Conservation (phyloP, 2,329 filamentous ascomycete genomes). For the Penicillium psychrosexuale region DNA sequence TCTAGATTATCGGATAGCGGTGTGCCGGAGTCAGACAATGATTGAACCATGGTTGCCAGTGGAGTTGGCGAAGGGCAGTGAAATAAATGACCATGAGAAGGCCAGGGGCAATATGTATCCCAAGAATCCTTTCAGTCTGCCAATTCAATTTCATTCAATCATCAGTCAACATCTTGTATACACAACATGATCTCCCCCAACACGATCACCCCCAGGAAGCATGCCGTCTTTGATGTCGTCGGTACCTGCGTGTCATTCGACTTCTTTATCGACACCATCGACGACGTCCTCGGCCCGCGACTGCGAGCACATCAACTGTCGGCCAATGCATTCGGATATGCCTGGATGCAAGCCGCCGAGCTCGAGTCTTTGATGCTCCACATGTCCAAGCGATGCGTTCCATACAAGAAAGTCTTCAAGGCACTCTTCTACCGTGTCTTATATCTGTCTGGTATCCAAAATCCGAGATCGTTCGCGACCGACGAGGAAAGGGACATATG, state of each 20-base stretch:
- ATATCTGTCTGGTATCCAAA: slow-evolving; percentile 39
- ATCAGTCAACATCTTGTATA: neutral
- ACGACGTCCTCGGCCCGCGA: slow-evolving; percentile 36
- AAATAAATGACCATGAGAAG: neutral
- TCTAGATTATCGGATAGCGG: neutral
- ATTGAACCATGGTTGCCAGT: neutral
- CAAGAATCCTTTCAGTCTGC: neutral
- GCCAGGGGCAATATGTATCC: neutral
- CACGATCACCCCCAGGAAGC: slow-evolving; percentile 27
- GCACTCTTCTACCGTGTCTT: slow-evolving; percentile 47
- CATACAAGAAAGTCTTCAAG: slow-evolving; percentile 41
- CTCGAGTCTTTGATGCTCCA: slow-evolving; percentile 48
- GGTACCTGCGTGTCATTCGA: slow-evolving; percentile 48
- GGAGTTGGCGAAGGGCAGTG: neutral
- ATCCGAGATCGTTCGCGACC: slow-evolving; percentile 40
- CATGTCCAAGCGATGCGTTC: slow-evolving; percentile 41
- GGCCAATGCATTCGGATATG: slow-evolving; percentile 41
- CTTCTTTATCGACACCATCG: slow-evolving; percentile 41
- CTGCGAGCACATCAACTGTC: slow-evolving; percentile 36
- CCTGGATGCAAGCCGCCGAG: slow-evolving; percentile 46
- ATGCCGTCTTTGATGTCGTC: slow-evolving; percentile 54
- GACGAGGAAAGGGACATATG: slow-evolving; percentile 41
- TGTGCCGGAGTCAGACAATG: neutral
- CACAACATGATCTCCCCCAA: neutral
- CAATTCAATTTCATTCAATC: neutral